Conservation (phyloP, 169 alveolate species). For the Plasmodium falciparum region DNA sequence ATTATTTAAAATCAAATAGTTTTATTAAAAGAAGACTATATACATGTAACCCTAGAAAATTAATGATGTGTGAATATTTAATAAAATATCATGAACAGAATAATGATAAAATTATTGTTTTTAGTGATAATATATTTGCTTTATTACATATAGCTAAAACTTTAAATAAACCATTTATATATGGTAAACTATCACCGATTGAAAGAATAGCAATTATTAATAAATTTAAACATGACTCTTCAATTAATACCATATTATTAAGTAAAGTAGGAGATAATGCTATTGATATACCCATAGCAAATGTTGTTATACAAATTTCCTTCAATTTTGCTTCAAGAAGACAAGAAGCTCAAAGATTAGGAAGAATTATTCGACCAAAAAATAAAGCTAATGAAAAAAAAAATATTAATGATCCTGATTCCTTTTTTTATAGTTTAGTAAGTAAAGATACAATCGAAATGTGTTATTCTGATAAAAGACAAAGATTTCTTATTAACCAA, state of each 20-base stretch:
- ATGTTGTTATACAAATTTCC: constrained; percentile 98
- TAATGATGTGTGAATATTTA: constrained; percentile 95
- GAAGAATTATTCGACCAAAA: constrained; percentile 99
- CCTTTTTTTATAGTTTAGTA: constrained; percentile 97
- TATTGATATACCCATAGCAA: constrained; percentile 99
- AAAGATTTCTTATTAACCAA: constrained; percentile 97
- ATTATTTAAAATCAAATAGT: constrained; percentile 92
- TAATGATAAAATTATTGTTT: constrained; percentile 98
- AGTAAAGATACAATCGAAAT: constrained; percentile 98
- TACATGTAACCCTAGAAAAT: constrained; percentile 98
- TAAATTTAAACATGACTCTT: constrained; percentile 90
- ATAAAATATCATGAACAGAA: constrained; percentile 96
- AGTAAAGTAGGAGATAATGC: constrained; percentile 99
- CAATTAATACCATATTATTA: constrained; percentile 91
- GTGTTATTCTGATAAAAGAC: constrained; percentile 96
- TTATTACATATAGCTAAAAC: constrained; percentile 92
- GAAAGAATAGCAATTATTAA: constrained; percentile 94
- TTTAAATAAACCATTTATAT: constrained; percentile 93
- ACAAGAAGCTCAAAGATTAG: constrained; percentile 99
- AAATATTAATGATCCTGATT: constrained; percentile 88
- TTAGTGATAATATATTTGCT: constrained; percentile 98
- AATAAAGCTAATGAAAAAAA: constrained; percentile 88
- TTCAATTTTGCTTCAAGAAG: constrained; percentile 98
- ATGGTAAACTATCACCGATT: constrained; percentile 91
- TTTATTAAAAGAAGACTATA: constrained; percentile 94